Percentiles rank a stretch among this genome's conserved stretches.
These are phyloP conservation scores for Wickerhamiella siamensis DNA, from an alignment of 805 yeast genomes.

Conservation along the genomic window DNA sequence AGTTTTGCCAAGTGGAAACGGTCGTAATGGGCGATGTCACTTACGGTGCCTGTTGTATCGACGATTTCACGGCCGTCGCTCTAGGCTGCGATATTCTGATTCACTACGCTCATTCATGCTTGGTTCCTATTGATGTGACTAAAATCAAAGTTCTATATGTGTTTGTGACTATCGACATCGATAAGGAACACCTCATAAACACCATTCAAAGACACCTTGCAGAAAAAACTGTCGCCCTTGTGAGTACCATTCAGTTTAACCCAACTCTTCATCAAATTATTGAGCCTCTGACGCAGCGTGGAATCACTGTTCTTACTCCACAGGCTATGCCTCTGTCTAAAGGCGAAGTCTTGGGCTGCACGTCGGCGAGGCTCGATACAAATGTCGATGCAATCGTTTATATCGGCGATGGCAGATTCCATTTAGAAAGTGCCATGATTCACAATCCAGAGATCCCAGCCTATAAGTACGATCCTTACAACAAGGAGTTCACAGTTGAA, in stretches of 20 bases:
- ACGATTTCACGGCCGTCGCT: conserved; percentile 87
- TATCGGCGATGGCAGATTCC: conserved; percentile 93
- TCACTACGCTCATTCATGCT: conserved; percentile 94
- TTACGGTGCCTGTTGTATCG: conserved; percentile 97
- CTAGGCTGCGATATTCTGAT: conserved; percentile 87
- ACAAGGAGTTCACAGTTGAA: conserved; percentile 79
- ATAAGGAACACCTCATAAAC: conserved; percentile 63
- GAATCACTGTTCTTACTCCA: conserved; percentile 61
- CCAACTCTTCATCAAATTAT: conserved; percentile 77
- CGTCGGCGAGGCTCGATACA: conserved; percentile 58
- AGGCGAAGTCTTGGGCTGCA: conserved; percentile 94
- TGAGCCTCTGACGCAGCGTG: conserved; percentile 31
- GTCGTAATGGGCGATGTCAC: conserved; percentile 98
- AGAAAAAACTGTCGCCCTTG: conserved; percentile 62
- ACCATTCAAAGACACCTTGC: conserved; percentile 61
- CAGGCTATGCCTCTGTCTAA: conserved; percentile 85
- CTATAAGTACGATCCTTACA: conserved; percentile 87
- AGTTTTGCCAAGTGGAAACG: conserved; percentile 75
- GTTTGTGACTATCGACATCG: conserved; percentile 85
- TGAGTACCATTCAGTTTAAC: conserved; percentile 94
- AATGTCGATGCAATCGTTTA: conserved; percentile 69
- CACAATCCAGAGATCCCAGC: conserved; percentile 92
- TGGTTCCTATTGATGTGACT: conserved; percentile 90
- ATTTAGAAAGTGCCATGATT: conserved; percentile 90
- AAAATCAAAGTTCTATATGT: conserved; percentile 84